phyloP scores from a whole-genome alignment of 352 stramenopile species.

The Globisporangium radiosum region DNA sequence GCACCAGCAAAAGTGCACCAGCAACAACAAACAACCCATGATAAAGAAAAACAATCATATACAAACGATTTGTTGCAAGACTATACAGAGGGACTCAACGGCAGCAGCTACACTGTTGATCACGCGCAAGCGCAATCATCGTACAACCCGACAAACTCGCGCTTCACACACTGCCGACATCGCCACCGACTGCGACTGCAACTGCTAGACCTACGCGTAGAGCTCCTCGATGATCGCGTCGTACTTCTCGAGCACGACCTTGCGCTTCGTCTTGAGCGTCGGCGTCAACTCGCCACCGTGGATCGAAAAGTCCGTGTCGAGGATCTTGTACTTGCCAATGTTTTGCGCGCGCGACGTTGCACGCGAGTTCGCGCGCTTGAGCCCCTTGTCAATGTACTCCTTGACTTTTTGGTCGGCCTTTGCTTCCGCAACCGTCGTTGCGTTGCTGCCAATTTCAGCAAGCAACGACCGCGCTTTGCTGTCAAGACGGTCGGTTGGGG shows the following conservation, averaged over 20 bases:
- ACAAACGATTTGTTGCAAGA: no score
- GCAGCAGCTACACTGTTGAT: no score
- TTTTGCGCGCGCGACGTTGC: constrained; percentile 81
- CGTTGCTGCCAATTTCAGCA: constrained; percentile 54
- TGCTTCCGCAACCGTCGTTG: constrained; percentile 65
- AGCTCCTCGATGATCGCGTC: constrained; percentile 81
- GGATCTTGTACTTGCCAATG: constrained; percentile 82
- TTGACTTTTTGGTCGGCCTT: constrained; percentile 73
- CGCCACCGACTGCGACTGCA: not conserved
- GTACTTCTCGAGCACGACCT: constrained; percentile 91
- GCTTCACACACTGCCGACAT: no score
- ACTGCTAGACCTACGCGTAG: constrained; percentile 38
- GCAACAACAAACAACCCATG: no score
- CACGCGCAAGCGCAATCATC: not conserved
- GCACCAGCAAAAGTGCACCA: no score
- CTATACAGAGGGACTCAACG: no score
- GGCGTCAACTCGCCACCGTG: constrained; percentile 91
- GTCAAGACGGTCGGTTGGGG: constrained; percentile 78
- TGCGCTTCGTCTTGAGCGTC: constrained; percentile 95
- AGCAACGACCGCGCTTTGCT: constrained; percentile 49
- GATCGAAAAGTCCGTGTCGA: constrained; percentile 90
- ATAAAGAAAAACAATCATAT: no score
- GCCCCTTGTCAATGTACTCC: constrained; percentile 56
- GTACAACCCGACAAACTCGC: not conserved
- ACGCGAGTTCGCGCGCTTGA: constrained; percentile 72